A percentile compares a stretch with the other conserved stretches of the same genome.
phyloP scores from a whole-genome alignment of 164 flowering plant species.

The Vitis rotundifolia region DNA sequence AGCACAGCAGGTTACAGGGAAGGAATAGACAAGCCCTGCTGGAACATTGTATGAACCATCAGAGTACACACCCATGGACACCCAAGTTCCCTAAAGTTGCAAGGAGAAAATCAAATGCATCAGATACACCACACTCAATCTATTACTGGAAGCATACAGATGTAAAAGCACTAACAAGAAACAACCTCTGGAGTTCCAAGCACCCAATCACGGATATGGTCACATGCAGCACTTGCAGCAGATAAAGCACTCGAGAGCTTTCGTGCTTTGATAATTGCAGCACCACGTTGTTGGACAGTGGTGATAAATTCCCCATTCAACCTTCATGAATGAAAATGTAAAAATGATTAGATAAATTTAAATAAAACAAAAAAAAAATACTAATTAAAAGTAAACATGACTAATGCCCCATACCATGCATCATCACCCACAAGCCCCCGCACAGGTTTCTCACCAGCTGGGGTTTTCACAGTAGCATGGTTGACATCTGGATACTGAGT shows the following conservation, averaged over 20 bases:
- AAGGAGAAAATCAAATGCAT: conserved; percentile 1
- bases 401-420: conserved; percentile 54
- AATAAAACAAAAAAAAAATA: neutral
- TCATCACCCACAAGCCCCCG: conserved; percentile 87
- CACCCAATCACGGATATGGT: conserved; percentile 98
- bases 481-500: conserved; percentile 89
- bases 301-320: conserved; percentile 83
- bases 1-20: conserved; percentile 85
- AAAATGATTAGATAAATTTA: neutral
- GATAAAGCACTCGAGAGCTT: conserved; percentile 99
- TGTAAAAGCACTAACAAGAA: conserved; percentile 5
- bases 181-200: conserved; percentile 97
- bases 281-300: conserved; percentile 98
- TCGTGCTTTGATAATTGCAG: conserved; percentile 97
- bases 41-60: conserved; percentile 98
- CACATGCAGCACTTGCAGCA: conserved; percentile 99
- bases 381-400: neutral
- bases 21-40: conserved; percentile 92
- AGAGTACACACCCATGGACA: conserved; percentile 99
- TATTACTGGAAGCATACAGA: neutral
- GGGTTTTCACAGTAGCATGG: conserved; percentile 83
- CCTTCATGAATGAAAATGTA: conserved; percentile 37
- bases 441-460: conserved; percentile 82
- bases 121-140: neutral
- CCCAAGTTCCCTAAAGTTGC: conserved; percentile 78